These are phyloP conservation scores for Pogostemon cablin DNA, from an alignment of 257 asterid genomes.

Conservation along the genomic window DNA sequence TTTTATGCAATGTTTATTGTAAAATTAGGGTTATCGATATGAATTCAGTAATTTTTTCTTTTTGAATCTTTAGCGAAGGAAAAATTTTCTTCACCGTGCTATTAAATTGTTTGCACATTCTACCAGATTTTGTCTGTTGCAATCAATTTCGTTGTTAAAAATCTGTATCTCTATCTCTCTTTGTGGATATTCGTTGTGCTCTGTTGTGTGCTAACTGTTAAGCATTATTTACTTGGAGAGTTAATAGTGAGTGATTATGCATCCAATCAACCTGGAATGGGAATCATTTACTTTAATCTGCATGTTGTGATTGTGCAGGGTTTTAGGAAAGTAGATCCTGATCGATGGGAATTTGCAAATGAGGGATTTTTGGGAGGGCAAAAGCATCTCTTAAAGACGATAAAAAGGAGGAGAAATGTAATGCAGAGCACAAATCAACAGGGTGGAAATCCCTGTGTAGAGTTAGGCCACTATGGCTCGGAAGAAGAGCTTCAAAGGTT, in stretches of 20 bases:
- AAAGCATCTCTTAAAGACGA: constrained; percentile 80
- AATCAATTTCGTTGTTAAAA: neutral
- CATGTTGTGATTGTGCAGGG: constrained; percentile 56
- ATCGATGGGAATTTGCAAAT: constrained; percentile 93
- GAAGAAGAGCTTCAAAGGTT: constrained; percentile 79
- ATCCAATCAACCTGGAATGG: constrained; percentile 18
- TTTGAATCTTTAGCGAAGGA: too few species aligned
- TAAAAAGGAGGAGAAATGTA: constrained; percentile 73
- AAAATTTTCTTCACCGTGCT: neutral
- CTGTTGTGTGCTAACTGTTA: neutral
- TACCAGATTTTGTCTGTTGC: neutral
- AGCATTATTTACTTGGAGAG: neutral
- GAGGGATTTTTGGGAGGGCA: constrained; percentile 89
- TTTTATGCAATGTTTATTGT: neutral
- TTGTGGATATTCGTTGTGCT: neutral
- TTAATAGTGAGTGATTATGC: neutral
- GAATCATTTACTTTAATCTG: neutral
- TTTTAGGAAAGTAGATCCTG: constrained; percentile 81
- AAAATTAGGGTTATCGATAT: neutral
- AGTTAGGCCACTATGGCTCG: constrained; percentile 62
- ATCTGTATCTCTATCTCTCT: neutral
- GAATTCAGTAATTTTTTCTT: too few species aligned
- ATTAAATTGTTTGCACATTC: neutral
- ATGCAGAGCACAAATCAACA: constrained; percentile 45
- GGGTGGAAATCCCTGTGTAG: constrained; percentile 59